A percentile compares a stretch with the other conserved stretches of the same genome.
Evolutionary conservation across 148 eudicot genomes (phyloP).

Genomic region (Pharnaceum exiguum): DNA sequence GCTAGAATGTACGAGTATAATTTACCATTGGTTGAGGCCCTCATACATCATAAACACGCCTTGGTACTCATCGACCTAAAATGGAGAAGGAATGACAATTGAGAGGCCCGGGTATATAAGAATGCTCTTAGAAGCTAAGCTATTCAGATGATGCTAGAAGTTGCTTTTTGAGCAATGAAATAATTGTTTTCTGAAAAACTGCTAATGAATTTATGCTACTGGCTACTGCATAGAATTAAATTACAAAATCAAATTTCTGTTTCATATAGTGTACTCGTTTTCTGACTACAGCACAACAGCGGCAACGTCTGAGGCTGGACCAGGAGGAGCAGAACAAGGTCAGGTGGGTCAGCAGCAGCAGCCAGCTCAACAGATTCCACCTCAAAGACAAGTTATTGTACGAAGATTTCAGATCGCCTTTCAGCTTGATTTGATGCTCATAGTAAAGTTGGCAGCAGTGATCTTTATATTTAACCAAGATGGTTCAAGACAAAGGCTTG

Average conservation of each 20-base stretch:
- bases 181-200: no score
- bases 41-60: no score
- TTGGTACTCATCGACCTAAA: no score
- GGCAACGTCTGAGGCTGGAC: conserved; percentile 52
- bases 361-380: conserved; percentile 56
- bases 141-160: no score
- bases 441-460: conserved; percentile 91
- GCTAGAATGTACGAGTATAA: no score
- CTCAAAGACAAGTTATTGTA: conserved; percentile 83
- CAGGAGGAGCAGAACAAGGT: conserved; percentile 53
- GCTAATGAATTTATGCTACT: no score
- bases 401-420: conserved; percentile 95
- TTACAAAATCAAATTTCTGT: neutral
- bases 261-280: conserved; percentile 4
- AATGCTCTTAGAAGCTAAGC: no score
- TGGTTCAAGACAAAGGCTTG: conserved; percentile 92
- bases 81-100: no score
- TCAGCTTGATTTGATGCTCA: conserved; percentile 84
- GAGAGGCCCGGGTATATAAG: no score
- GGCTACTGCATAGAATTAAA: neutral
- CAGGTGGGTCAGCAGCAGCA: conserved; percentile 60
- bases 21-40: no score
- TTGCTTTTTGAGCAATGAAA: no score
- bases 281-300: conserved; percentile 40
- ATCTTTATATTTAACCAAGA: conserved; percentile 96